Base-by-base conservation (phyloP, 1,284 basidiomycete genomes). In the Marasmius oreades region DNA sequence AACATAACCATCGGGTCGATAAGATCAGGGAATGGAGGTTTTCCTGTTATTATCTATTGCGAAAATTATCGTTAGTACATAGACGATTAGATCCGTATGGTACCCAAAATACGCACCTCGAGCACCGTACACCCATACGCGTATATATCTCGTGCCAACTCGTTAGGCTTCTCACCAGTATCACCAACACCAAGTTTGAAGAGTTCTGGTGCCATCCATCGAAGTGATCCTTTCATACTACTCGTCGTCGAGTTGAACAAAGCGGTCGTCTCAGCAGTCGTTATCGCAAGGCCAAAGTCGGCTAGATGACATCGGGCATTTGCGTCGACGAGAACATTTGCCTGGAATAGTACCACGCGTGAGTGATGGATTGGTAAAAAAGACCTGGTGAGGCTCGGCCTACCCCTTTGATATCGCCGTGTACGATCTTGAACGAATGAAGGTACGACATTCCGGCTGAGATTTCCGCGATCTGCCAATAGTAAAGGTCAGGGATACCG, bases 191-290 rank as follows among this genome's bases (percentile, higher is more conserved):
- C 11, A 16, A 46, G 5, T 3, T 28, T 50, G 26, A 31, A 50
- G n/a, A 50, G 24, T 18, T 50, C 47, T 28, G 47, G 47, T 12
- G 47, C 47, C 47, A 50, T 50, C 47, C 47, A 50, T 7, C 47
- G 47, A 16, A 50, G 26, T 11, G 47, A 50, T 2, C 47, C 47
- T 20, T 50, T 50, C 31, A n/a, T 12, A 50, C 14, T n/a, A 18
- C 47, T 31, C 12, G 26, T 33, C 18, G 26, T 33, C 28, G 47
- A 31, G 26, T 18, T 33, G 31, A 28, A 28, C 26, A 50, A 18
- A 7, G 18, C 26, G 14, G 24, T 26, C 12, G 26, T 50, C 14
- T 50, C 47, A 8, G 26, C 47, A 2, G 47, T 26, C 5, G 28
- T 31, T n/a, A 18, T 26, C 12, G 47, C 47, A 5, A 50, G 28